These are phyloP conservation scores for Cadophora sp. DNA, from an alignment of 2,329 filamentous ascomycete genomes.

Conservation along the genomic window DNA sequence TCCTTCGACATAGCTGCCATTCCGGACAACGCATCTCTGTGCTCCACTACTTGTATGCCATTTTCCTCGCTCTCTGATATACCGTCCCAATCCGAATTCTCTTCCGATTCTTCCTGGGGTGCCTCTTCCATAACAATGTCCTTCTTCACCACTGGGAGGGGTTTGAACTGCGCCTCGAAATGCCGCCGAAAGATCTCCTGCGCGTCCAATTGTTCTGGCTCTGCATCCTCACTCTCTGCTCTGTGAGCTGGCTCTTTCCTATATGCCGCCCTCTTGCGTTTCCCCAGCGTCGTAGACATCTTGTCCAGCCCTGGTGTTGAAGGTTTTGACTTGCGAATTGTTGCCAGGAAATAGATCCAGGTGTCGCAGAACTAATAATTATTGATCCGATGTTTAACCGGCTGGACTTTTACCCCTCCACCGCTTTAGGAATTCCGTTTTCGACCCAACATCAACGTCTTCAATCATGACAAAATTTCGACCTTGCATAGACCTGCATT, in stretches of 20 bases:
- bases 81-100: slow-evolving; percentile 66
- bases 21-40: slow-evolving; percentile 42
- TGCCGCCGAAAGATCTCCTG: slow-evolving; percentile 81
- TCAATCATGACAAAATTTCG: slow-evolving; percentile 88
- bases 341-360: slow-evolving; percentile 18
- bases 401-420: slow-evolving; percentile 12
- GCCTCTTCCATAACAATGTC: slow-evolving; percentile 25
- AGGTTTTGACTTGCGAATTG: neutral
- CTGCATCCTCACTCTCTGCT: slow-evolving; percentile 34
- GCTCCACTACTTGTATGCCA: slow-evolving; percentile 52
- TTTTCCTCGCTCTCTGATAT: slow-evolving; percentile 59
- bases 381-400: slow-evolving; percentile 5
- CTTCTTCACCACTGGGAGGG: slow-evolving; percentile 57
- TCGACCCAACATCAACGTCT: slow-evolving; percentile 3
- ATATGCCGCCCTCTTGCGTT: slow-evolving; percentile 52
- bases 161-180: slow-evolving; percentile 88
- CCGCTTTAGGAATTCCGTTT: neutral
- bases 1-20: slow-evolving; percentile 62
- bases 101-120: slow-evolving; percentile 43
- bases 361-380: neutral
- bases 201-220: slow-evolving; percentile 55
- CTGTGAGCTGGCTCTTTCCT: neutral
- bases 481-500: slow-evolving; percentile 96
- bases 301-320: slow-evolving; percentile 10
- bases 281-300: slow-evolving; percentile 49